phyloP scores from a whole-genome alignment of 2,329 filamentous ascomycete genomes.

The Thielaviopsis populi region DNA sequence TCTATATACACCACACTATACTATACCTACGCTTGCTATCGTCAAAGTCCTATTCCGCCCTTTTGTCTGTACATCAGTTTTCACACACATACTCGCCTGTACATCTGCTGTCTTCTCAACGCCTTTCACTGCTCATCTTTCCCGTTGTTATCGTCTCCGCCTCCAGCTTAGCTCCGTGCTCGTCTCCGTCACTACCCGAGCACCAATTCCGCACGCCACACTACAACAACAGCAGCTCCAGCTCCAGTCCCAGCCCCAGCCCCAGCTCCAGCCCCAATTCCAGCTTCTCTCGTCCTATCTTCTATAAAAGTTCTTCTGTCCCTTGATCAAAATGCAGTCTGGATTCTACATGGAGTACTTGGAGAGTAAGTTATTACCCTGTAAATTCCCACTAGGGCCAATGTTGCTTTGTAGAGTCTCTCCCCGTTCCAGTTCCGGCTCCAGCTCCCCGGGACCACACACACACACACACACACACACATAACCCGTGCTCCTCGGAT shows the following conservation, averaged over 20 bases:
- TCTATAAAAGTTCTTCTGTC: not conserved
- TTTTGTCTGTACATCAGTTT: not conserved
- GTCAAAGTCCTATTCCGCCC: not conserved
- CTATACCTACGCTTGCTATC: not conserved
- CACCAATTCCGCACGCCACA: not conserved
- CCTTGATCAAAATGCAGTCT: slow-evolving; percentile 5
- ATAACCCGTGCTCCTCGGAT: too few relatives aligned
- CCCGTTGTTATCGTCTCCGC: not conserved
- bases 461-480: not conserved
- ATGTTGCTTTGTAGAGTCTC: not conserved
- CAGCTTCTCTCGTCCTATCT: not conserved
- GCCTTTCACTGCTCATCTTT: not conserved
- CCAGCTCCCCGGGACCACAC: not conserved
- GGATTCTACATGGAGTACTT: slow-evolving; percentile 60
- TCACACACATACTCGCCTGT: not conserved
- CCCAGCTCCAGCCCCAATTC: too few relatives aligned
- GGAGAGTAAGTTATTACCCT: slow-evolving; percentile 43
- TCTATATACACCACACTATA: not conserved
- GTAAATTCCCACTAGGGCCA: not conserved
- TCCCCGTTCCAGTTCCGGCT: not conserved
- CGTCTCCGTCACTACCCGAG: not conserved
- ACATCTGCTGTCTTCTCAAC: not conserved
- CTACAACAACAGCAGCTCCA: not conserved
- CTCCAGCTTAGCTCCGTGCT: not conserved
- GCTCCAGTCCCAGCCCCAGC: too few relatives aligned